Conservation (phyloP, 257 asterid species). For the Coffea eugenioides region DNA sequence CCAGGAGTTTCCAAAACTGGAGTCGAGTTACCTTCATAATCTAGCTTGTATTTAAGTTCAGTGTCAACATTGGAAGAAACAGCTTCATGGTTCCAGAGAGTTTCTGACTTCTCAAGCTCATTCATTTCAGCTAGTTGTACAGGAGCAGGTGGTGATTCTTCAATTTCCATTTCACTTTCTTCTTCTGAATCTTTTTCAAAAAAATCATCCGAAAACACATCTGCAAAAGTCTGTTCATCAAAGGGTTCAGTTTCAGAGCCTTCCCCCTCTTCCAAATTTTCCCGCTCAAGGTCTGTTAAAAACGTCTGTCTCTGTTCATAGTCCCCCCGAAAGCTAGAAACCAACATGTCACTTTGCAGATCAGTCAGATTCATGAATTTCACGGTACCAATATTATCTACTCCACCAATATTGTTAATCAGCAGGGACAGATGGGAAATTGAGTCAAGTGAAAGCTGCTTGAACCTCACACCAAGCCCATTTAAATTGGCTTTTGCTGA, state of each 20-base stretch:
- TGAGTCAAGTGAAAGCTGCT: slow-evolving; percentile 34
- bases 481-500: slow-evolving; percentile 32
- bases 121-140: slow-evolving; percentile 10
- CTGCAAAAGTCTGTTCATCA: slow-evolving; percentile 31
- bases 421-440: slow-evolving; percentile 38
- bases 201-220: slow-evolving; percentile 25
- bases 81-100: slow-evolving; percentile 9
- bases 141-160: slow-evolving; percentile 16
- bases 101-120: slow-evolving; percentile 21
- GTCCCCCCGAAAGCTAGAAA: slow-evolving; percentile 14
- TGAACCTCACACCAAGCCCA: slow-evolving; percentile 32
- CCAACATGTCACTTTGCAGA: slow-evolving; percentile 27
- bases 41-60: not conserved
- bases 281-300: slow-evolving; percentile 23
- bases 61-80: slow-evolving; percentile 10
- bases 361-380: slow-evolving; percentile 58
- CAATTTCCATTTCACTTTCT: slow-evolving; percentile 14
- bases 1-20: slow-evolving; percentile 21
- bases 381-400: slow-evolving; percentile 31
- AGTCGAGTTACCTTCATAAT: slow-evolving; percentile 16
- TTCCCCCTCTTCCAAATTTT: slow-evolving; percentile 35
- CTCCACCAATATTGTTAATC: slow-evolving; percentile 26
- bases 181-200: slow-evolving; percentile 25
- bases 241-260: slow-evolving; percentile 15
- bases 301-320: slow-evolving; percentile 1